Percentiles rank a stretch among this genome's conserved stretches.
Evolutionary conservation across 2,329 filamentous ascomycete genomes (phyloP).

Genomic region (Monosporascus ibericus): DNA sequence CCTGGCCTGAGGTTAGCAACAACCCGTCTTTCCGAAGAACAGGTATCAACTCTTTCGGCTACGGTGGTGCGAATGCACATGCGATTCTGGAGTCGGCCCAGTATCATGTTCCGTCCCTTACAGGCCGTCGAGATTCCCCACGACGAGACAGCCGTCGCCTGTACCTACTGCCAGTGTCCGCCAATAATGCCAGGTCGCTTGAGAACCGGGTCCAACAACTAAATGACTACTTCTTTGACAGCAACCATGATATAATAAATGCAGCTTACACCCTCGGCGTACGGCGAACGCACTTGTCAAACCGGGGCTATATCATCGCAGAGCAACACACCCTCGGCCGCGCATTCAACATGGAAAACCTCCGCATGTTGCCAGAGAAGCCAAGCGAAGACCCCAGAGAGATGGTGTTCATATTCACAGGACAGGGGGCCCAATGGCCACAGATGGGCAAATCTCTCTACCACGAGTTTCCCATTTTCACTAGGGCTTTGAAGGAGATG

Average conservation of each 20-base stretch:
- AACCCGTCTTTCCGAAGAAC: neutral
- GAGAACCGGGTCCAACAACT: neutral
- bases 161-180: neutral
- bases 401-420: conserved; percentile 17
- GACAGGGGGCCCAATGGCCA: conserved; percentile 20
- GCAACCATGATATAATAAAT: neutral
- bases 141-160: too few relatives aligned
- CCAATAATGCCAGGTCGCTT: neutral
- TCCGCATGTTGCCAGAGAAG: neutral
- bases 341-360: neutral
- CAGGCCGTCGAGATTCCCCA: too few relatives aligned
- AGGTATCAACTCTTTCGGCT: conserved; percentile 7
- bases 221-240: neutral
- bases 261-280: neutral
- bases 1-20: neutral
- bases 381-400: neutral
- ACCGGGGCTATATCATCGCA: neutral
- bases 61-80: conserved; percentile 5
- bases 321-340: neutral
- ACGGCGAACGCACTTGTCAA: neutral
- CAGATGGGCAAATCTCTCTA: conserved; percentile 21
- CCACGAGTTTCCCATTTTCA: conserved; percentile 5
- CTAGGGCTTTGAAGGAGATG: conserved; percentile 1
- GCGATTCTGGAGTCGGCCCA: neutral
- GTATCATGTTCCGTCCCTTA: too few relatives aligned